Percentiles rank a stretch among this genome's conserved stretches.
Conservation (phyloP, 257 asterid species). For the Solanum boliviense region DNA sequence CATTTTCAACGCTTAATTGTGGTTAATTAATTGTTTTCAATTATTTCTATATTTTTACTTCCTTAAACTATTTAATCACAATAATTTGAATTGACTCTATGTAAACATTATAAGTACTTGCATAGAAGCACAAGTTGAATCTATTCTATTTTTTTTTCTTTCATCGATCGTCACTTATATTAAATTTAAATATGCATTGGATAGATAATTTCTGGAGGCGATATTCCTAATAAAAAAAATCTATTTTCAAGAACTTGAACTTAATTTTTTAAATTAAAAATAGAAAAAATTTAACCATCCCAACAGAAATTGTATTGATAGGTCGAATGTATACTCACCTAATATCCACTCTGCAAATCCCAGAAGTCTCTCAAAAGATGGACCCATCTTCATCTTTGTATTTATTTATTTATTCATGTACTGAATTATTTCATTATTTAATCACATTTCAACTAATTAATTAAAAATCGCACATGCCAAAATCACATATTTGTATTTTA, state of each 20-base stretch:
- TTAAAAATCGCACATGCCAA: background rate
- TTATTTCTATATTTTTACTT: background rate
- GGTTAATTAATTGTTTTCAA: background rate
- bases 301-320: no score
- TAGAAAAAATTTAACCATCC: background rate
- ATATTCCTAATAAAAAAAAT: no score
- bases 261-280: rapidly evolving
- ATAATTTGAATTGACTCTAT: background rate
- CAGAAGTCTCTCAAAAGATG: background rate
- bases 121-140: background rate
- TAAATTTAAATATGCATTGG: rapidly evolving
- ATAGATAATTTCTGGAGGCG: background rate
- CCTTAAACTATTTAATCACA: background rate
- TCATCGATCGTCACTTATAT: rapidly evolving
- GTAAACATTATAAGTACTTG: background rate
- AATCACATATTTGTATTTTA: background rate
- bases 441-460: background rate
- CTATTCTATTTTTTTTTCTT: background rate
- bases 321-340: background rate
- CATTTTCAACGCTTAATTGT: background rate
- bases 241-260: rapidly evolving
- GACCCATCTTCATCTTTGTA: background rate
- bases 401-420: background rate
- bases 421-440: background rate
- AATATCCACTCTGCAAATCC: background rate